Percentiles rank a stretch among this genome's conserved stretches.
Evolutionary conservation across 163 green algal genomes (phyloP).

Genomic region (Chlamydomonas reinhardtii): DNA sequence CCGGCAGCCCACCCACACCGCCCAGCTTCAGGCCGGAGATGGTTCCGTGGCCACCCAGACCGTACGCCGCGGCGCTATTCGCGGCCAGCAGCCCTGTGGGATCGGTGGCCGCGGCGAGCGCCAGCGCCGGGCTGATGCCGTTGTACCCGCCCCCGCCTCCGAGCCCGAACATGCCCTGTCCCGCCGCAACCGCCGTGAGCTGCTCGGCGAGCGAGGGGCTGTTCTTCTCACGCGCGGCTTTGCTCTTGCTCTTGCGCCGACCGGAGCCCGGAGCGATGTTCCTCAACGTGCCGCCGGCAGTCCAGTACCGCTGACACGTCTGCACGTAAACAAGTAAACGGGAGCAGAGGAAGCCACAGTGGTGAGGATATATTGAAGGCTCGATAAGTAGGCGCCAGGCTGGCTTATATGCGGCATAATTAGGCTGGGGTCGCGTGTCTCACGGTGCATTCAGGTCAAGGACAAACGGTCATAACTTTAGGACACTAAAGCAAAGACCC

Average conservation of each 20-base stretch:
- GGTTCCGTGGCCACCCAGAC: not conserved
- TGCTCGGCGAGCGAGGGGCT: slow-evolving; percentile 25
- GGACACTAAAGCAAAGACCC: no score
- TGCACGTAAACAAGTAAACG: slow-evolving; percentile 36
- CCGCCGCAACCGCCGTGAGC: not conserved
- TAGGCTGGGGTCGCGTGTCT: no score
- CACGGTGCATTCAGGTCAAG: no score
- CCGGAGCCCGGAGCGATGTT: slow-evolving; percentile 91
- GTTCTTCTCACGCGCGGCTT: not conserved
- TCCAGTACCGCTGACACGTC: slow-evolving; percentile 94
- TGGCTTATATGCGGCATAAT: no score
- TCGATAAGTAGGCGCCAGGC: no score
- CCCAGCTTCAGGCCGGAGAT: slow-evolving; percentile 16
- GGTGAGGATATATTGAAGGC: no score
- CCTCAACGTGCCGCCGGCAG: slow-evolving; percentile 86
- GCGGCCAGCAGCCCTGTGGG: not conserved
- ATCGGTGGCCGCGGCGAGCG: not conserved
- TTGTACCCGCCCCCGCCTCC: not conserved
- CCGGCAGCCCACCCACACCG: not conserved
- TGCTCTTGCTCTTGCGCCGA: slow-evolving; percentile 87
- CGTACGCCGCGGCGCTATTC: slow-evolving; percentile 5
- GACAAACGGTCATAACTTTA: no score
- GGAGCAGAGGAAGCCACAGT: no score
- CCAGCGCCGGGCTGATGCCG: slow-evolving; percentile 5
- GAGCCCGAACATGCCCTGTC: slow-evolving; percentile 30